Conservation (phyloP, 1,284 basidiomycete genomes). For the Apiotrichum gamsii region DNA sequence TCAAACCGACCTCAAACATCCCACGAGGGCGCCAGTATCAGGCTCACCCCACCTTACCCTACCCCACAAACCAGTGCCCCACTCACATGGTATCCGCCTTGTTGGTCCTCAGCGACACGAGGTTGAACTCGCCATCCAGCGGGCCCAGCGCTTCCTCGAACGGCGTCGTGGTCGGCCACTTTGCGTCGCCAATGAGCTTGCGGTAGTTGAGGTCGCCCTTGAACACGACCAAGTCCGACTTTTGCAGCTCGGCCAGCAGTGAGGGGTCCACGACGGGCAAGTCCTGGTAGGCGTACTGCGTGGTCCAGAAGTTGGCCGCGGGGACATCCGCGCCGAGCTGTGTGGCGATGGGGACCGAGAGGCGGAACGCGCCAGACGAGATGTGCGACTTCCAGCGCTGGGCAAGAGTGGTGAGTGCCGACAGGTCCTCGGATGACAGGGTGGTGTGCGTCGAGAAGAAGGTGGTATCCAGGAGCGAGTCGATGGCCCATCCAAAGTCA, state of each 20-base stretch:
- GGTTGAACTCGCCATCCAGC: constrained; percentile 57
- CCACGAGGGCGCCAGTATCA: no score
- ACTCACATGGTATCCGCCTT: constrained; percentile 82
- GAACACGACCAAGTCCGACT: constrained; percentile 78
- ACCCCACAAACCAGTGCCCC: no score
- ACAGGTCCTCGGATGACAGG: constrained; percentile 27
- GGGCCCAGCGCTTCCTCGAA: constrained; percentile 73
- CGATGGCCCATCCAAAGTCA: constrained; percentile 59
- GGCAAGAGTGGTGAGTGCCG: constrained; percentile 57
- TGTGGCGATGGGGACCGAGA: constrained; percentile 63
- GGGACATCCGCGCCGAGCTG: constrained; percentile 54
- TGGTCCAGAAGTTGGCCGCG: constrained; percentile 71
- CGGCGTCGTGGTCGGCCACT: constrained; percentile 77
- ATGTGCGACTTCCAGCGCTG: constrained; percentile 69
- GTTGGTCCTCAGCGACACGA: constrained; percentile 83
- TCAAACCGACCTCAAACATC: no score
- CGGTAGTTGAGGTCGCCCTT: constrained; percentile 93
- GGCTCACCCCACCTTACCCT: no score
- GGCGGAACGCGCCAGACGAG: constrained; percentile 61
- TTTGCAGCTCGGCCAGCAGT: constrained; percentile 57
- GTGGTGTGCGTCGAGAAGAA: constrained; percentile 58
- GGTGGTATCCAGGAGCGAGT: constrained; percentile 49
- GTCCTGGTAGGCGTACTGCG: constrained; percentile 74
- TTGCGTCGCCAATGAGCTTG: constrained; percentile 80
- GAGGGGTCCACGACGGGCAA: constrained; percentile 59